Evolutionary conservation across 495 filamentous ascomycete genomes (phyloP), one percentile per base, ranked within the genome.

Genomic region (Pyrenopolyporus hunteri): DNA sequence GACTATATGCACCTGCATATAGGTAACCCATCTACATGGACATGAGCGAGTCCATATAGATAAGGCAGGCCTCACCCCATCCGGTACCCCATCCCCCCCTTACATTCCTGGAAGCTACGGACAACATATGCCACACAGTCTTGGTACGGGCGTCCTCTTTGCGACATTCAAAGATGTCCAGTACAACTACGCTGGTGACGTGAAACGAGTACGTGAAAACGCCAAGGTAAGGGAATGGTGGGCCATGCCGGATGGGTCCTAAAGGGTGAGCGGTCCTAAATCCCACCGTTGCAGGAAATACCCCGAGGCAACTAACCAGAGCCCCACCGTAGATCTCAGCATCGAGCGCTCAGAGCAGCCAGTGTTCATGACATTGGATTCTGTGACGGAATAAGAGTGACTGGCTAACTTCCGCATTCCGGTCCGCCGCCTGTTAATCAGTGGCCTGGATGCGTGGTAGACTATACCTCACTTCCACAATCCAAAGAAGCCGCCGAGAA

Each of bases 161-260:
- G 87, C 86, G 6, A 84, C 75, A 22, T 90, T 90, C 73, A 91
- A 90, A 70, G 91, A 92, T 55, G 76, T 88, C 13, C 89, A 89
- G 1, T 78, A 79, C 44, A 83, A 89, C 71, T 90, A 81, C 28
- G 85, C 81, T 0, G 84, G 73, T 1, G 89, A 91, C 74, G 91
- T 91, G 89, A 77, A 81, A 73, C 76, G 75, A 44, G 91, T 91
- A 89, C 73, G 77, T 4, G 82, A 80, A 17, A 88, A 89, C 64
- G 80, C 83, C 1, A 89, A 87, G 59, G 86, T 91, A 14, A 80
- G 83, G 35, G 85, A 89, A 69, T 92, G 88, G 89, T 92, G 89
- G 88, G 76, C 76, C 25, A 86, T 92, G 82, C 91, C 89, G 16
- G 88, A 92, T 73, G 74, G 76, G 11, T 87, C 86, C 76, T 89